These are phyloP conservation scores for Aspergillus ochraceus DNA, from an alignment of 2,329 filamentous ascomycete species.

Conservation along the genomic window DNA sequence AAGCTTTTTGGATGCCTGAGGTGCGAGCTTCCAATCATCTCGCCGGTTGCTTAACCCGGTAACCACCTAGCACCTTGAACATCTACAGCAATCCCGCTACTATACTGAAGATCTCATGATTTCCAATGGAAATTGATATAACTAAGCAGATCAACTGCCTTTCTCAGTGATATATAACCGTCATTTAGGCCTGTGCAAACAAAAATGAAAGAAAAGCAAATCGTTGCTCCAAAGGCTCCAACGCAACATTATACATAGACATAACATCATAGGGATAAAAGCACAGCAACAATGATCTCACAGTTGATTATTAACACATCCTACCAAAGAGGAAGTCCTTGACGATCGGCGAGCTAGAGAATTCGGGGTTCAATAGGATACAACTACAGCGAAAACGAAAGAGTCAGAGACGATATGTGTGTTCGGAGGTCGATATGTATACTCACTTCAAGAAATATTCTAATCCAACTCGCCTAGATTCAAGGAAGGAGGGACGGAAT, in stretches of 20 bases:
- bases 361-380: slow-evolving; percentile 88
- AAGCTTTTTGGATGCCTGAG: no score
- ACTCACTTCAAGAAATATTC: slow-evolving; percentile 91
- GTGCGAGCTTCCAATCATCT: no score
- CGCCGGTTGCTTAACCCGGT: no score
- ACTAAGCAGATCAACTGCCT: not conserved
- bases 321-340: slow-evolving; percentile 80
- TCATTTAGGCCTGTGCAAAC: not conserved
- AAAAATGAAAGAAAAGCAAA: not conserved
- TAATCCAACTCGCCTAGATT: slow-evolving; percentile 76
- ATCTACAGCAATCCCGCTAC: no score
- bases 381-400: slow-evolving; percentile 57
- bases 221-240: not conserved
- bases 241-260: slow-evolving; percentile 2
- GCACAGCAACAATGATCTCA: not conserved
- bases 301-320: slow-evolving; percentile 21
- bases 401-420: not conserved
- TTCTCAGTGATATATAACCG: not conserved
- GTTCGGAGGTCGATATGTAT: not conserved
- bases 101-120: not conserved
- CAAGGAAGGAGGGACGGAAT: slow-evolving; percentile 81
- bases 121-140: not conserved
- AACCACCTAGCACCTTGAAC: no score
- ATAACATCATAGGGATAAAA: slow-evolving; percentile 8
- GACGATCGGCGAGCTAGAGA: slow-evolving; percentile 83